Base-by-base conservation (phyloP, 2,329 filamentous ascomycete species). In the Clarireedia paspali region DNA sequence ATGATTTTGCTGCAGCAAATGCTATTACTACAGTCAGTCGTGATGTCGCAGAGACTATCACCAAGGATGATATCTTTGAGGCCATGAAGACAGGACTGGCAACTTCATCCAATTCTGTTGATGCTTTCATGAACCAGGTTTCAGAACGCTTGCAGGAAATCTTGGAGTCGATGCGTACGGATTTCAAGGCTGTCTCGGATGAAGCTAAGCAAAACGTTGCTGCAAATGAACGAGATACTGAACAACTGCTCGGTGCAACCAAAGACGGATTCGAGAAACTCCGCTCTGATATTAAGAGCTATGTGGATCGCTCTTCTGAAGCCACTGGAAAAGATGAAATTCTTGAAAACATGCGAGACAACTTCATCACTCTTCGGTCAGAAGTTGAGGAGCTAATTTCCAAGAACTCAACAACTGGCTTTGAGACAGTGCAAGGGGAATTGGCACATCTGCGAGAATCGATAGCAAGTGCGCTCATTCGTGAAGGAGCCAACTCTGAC, bases 241-340 rank as follows among this genome's bases (percentile, higher is more conserved):
- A 96, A 69, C 89, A 96, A 69, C 84, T 95, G 12, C 76, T 96
- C 4, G 89, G 94, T 69, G 88, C 90, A 0, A 85, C 95, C 45
- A 92, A 90, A 63, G 89, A 95, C 67, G 91, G 91, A 0, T 78
- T 96, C 14, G 90, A 95, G 63, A 85, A 82, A 62, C 80, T 97
- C 6, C 84, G 90, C 10, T 74, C 76, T 12, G 88, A 95, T 57
- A 88, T 97, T 54, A 89, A 96, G 57, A 77, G 76, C 45, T 95
- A 95, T 62, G 84, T 94, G 57, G 85, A 91, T 64, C 84, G 83
- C 47, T 82, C 84, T 6, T 78, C 83, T 15, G 87, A 87, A 58
- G 78, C 82, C 1, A 79, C 84, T 1, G 82, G 81, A 20, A 89
- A 91, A 58, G 86, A 92, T 62, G 88, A 94, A 59, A 85, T 94